phyloP scores from a whole-genome alignment of 2,329 filamentous ascomycete species.

The Penicillium sp. region DNA sequence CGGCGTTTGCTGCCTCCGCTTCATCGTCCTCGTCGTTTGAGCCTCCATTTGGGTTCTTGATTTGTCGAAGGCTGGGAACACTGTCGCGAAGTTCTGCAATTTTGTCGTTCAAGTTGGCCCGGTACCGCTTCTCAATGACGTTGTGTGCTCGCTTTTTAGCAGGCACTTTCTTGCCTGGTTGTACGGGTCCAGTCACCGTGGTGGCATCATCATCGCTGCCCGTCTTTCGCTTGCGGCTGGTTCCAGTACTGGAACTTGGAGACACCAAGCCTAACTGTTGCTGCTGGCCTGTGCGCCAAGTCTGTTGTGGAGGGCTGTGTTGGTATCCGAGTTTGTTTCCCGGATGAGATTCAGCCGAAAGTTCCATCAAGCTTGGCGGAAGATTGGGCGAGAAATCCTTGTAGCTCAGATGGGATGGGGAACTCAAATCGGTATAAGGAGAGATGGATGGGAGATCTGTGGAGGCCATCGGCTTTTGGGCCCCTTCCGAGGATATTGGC shows the following conservation, averaged over 20 bases:
- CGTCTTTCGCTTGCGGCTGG: constrained; percentile 67
- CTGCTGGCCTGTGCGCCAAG: constrained; percentile 3
- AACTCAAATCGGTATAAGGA: constrained; percentile 25
- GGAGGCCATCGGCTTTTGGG: constrained; percentile 28
- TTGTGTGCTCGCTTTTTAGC: constrained; percentile 94
- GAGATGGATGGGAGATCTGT: constrained; percentile 29
- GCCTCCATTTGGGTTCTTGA: constrained; percentile 52
- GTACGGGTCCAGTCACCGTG: constrained; percentile 30
- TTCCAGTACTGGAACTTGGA: constrained; percentile 25
- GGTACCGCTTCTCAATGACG: constrained; percentile 96
- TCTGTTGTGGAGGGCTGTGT: constrained; percentile 5
- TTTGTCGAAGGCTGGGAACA: constrained; percentile 83
- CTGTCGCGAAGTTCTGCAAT: constrained; percentile 89
- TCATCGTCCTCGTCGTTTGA: constrained; percentile 69
- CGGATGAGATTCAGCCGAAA: constrained; percentile 23
- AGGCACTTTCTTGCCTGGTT: constrained; percentile 54
- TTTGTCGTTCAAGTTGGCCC: constrained; percentile 95
- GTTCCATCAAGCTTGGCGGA: constrained; percentile 32
- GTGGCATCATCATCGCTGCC: constrained; percentile 53
- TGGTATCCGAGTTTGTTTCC: not conserved
- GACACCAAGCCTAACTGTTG: constrained; percentile 25
- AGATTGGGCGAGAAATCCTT: constrained; percentile 34
- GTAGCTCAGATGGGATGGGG: constrained; percentile 21
- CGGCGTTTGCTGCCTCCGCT: constrained; percentile 75
- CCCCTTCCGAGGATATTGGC: constrained; percentile 30